Conservation (phyloP, 1,284 basidiomycete genomes). For the Fomitopsis betulina region DNA sequence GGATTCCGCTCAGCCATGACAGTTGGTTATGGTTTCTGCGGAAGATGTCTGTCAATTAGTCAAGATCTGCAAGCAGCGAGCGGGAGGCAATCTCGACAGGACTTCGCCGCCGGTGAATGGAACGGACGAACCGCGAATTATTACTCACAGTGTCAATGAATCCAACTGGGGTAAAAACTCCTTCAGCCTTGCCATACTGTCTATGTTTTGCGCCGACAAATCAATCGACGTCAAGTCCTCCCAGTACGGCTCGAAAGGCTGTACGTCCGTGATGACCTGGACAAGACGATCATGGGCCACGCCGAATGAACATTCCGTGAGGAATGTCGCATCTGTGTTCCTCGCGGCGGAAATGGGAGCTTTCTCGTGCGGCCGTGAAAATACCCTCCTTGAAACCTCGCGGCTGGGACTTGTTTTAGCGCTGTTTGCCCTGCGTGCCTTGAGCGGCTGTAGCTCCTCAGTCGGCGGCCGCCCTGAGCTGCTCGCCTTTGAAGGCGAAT, state of each 20-base stretch:
- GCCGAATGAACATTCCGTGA: slow-evolving; percentile 93
- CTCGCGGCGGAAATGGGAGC: slow-evolving; percentile 17
- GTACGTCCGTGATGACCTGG: slow-evolving; percentile 90
- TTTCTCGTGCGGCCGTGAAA: slow-evolving; percentile 38
- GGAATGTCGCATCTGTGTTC: slow-evolving; percentile 71
- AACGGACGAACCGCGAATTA: neutral
- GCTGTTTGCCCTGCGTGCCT: slow-evolving; percentile 34
- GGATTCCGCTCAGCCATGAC: slow-evolving; percentile 85
- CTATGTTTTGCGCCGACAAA: slow-evolving; percentile 74
- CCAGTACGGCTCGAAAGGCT: slow-evolving; percentile 96
- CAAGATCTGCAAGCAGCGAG: neutral
- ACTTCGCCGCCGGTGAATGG: neutral
- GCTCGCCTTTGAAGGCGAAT: slow-evolving; percentile 63
- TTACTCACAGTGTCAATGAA: slow-evolving; percentile 70
- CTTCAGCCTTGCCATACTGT: slow-evolving; percentile 88
- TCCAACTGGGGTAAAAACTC: slow-evolving; percentile 91
- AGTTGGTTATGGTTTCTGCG: slow-evolving; percentile 77
- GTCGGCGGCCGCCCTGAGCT: slow-evolving; percentile 34
- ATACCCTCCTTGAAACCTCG: slow-evolving; percentile 36
- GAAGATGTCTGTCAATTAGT: slow-evolving; percentile 6
- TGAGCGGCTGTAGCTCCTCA: slow-evolving; percentile 44
- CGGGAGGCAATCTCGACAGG: neutral
- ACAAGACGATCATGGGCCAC: slow-evolving; percentile 89
- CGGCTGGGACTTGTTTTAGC: slow-evolving; percentile 20
- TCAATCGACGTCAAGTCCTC: slow-evolving; percentile 77